Evolutionary conservation across 2,329 filamentous ascomycete species (phyloP), one percentile per base, ranked within the genome.

Genomic region (Sporothrix protearum): DNA sequence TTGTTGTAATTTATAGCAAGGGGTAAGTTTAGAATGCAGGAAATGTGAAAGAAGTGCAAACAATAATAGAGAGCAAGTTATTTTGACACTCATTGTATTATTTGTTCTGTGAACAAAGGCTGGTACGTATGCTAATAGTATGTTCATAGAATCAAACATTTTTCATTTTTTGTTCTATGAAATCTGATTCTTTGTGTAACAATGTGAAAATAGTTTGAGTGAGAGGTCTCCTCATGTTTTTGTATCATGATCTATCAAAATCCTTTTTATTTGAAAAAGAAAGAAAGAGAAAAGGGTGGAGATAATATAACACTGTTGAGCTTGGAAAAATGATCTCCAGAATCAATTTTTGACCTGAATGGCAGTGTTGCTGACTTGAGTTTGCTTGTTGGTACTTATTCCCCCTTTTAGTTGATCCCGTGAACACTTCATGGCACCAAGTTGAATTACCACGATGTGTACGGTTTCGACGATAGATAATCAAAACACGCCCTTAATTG

Each of bases 51-150:
- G 42, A 30, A 49, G 47, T 7, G 61, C 5, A 42, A n/a, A 66
- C 63, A 66, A 66, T 49, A 3, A 28, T n/a, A 22, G n/a, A 30
- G 14, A 14, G 14, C 28, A 28, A 45, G n/a, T n/a, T 28, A 30
- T 30, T 19, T n/a, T 14, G 14, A n/a, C 12, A 84, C 82, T 0
- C 86, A 86, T 71, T 80, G 84, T 33, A 84, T 84, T 8, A 3
- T 86, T 84, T 66, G 81, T 85, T 75, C 83, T 82, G 53, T 5
- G 63, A 66, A 33, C 22, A 49, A 66, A 47, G 42, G 36, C 25
- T 16, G 19, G 3, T 22, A 45, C 6, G 33, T 2, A 28, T 9
- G 3, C 10, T 22, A 22, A 28, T 53, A 28, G 22, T 28, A 1
- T 22, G 49, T 53, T 14, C 22, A 19, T 47, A 47, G 42, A 47